These are phyloP conservation scores for Dictyostelium firmibasis DNA, from an alignment of 78 protist genomes.

Conservation along the genomic window DNA sequence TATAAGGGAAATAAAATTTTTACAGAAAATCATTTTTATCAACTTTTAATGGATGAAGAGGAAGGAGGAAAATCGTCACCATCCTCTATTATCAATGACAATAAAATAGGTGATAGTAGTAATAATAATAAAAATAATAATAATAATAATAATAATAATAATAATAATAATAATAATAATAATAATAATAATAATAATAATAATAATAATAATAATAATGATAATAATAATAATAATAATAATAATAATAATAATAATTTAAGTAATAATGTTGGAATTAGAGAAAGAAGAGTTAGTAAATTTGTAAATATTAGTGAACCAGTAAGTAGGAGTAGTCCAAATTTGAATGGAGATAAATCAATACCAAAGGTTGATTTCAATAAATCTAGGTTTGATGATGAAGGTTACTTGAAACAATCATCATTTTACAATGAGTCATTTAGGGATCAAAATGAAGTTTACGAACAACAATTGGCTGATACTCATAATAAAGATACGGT, in stretches of 20 bases:
- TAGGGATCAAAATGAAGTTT: conserved; percentile 12
- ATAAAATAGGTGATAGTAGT: neutral
- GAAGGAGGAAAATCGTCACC: neutral
- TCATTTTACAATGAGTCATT: conserved; percentile 10
- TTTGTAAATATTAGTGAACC: neutral
- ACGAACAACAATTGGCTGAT: neutral
- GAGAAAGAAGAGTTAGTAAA: neutral
- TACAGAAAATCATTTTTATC: neutral
- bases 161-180: neutral
- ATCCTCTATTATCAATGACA: neutral
- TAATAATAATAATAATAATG: neutral
- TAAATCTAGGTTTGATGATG: neutral
- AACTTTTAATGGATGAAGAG: neutral
- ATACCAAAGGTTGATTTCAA: conserved; percentile 3
- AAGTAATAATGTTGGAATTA: neutral
- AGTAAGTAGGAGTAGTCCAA: neutral
- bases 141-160: too few relatives aligned
- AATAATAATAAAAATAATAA: neutral
- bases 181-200: neutral
- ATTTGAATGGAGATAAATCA: neutral
- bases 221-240: neutral
- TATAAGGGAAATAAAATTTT: neutral
- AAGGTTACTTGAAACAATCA: neutral
- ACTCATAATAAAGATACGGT: neutral
- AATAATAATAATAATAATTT: neutral